Percentiles rank a stretch among this genome's conserved stretches.
These are phyloP conservation scores for Cordyceps sp. DNA, from an alignment of 2,329 filamentous ascomycete genomes.

Conservation along the genomic window DNA sequence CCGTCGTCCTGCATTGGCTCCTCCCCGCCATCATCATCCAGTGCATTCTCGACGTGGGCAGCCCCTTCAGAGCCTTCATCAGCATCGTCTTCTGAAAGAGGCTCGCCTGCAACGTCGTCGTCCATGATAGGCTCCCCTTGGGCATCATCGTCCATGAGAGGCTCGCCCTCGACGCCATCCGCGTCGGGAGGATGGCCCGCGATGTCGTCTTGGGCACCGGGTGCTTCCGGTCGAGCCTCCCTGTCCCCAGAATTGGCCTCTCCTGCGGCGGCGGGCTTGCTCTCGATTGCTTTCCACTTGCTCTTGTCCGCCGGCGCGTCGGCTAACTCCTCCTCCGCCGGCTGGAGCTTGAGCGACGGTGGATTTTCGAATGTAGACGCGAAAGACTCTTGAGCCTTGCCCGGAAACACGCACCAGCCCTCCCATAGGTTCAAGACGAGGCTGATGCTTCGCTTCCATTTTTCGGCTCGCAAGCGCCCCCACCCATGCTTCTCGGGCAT, in stretches of 20 bases:
- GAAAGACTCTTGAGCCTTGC: constrained; percentile 56
- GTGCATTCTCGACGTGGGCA: too few relatives aligned
- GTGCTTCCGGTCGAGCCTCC: too few relatives aligned
- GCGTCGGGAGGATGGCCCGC: constrained; percentile 25
- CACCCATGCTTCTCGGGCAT: constrained; percentile 58
- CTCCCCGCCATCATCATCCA: constrained; percentile 17
- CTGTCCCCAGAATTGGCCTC: neutral
- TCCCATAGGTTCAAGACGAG: constrained; percentile 57
- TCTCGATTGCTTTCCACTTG: constrained; percentile 36
- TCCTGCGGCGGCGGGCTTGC: too few relatives aligned
- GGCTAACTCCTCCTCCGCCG: constrained; percentile 11
- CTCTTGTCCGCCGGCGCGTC: constrained; percentile 15
- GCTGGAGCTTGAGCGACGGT: constrained; percentile 28
- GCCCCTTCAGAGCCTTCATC: neutral
- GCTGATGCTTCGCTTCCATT: constrained; percentile 65
- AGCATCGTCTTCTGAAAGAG: constrained; percentile 18
- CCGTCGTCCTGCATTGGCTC: constrained; percentile 3
- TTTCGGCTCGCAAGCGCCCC: constrained; percentile 69
- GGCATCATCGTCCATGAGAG: constrained; percentile 16
- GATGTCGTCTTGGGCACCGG: too few relatives aligned
- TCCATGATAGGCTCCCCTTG: neutral
- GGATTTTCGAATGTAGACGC: constrained; percentile 55
- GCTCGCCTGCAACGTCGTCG: neutral
- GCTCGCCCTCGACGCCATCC: constrained; percentile 20
- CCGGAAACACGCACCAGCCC: constrained; percentile 56